phyloP scores from a whole-genome alignment of 495 filamentous ascomycete genomes.

The Neurospora africana region DNA sequence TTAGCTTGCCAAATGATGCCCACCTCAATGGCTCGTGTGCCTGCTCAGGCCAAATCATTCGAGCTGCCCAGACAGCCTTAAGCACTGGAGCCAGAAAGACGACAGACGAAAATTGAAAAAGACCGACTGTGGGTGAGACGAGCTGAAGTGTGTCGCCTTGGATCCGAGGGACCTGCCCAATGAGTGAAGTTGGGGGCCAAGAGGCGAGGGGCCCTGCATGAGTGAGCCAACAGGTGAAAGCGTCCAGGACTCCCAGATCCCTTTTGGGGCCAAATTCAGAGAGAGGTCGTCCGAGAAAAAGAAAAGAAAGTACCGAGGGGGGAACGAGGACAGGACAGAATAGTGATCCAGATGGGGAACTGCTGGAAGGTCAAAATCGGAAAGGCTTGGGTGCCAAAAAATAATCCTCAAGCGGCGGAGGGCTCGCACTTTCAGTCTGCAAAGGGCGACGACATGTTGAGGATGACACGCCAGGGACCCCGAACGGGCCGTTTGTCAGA shows the following conservation, averaged over 20 bases:
- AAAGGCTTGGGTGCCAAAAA: background rate
- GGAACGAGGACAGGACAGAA: background rate
- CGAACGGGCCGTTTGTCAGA: background rate
- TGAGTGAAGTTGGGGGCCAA: background rate
- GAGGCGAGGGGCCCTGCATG: background rate
- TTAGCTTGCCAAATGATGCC: background rate
- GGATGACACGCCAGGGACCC: background rate
- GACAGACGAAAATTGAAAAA: background rate
- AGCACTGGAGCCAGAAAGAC: background rate
- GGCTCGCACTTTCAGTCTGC: background rate
- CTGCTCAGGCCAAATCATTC: background rate
- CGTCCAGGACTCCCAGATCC: background rate
- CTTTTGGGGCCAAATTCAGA: background rate
- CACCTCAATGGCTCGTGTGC: background rate
- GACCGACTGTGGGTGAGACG: background rate
- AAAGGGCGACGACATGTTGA: background rate
- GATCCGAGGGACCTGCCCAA: background rate
- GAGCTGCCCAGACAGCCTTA: background rate
- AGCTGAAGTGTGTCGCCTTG: background rate
- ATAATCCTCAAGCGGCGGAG: background rate
- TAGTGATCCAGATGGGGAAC: background rate
- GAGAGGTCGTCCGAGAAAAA: background rate
- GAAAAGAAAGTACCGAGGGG: background rate
- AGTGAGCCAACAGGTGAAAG: background rate
- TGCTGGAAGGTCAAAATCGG: background rate